Evolutionary conservation across 345 rosid species (phyloP), one percentile per base, ranked within the genome.

Genomic region (Salix brachista): DNA sequence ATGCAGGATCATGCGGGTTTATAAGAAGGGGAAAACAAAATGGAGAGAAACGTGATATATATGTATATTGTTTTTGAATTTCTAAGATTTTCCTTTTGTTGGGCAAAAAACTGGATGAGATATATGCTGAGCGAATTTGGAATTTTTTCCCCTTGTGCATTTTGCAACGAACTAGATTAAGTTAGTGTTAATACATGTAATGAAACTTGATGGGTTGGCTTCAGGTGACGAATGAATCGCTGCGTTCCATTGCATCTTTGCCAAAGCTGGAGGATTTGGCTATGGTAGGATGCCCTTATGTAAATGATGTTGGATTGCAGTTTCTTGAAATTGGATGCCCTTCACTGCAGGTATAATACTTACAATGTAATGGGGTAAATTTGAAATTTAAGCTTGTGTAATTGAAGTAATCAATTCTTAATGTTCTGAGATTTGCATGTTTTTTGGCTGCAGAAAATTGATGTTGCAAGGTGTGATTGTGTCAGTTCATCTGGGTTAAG

Each of bases 171-270:
- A 23, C 18, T 69, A 1, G 54, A 44, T 58, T 5, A 21, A 21
- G 16, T 74, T 19, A 54, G 60, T 79, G 48, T 32, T 32, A 37
- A 41, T 74, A 70, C 26, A 14, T 81, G 64, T 25, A 28, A 5
- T 79, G 39, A n/a, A 64, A 75, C 64, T 37, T 42, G 65, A 75
- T 78, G 67, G 71, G 69, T 73, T 86, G 74, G 60, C 7, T 81
- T 80, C 83, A 95, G 97, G 88, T 93, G 62, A 89, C 97, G 11
- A 91, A 77, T 82, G 91, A 93, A 65, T 93, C 93, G 0, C 84
- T 93, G 17, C 79, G 82, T 46, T 88, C 94, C 0, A 88, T 91
- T 79, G 89, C 97, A 72, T 72, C 87, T 52, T 75, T 95, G 75
- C 73, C 83, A 65, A 87, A 89, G 78, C 86, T 95, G 74, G 96